phyloP scores from a whole-genome alignment of 176 grass and related monocot genomes.

The Coix lacrymajobi region DNA sequence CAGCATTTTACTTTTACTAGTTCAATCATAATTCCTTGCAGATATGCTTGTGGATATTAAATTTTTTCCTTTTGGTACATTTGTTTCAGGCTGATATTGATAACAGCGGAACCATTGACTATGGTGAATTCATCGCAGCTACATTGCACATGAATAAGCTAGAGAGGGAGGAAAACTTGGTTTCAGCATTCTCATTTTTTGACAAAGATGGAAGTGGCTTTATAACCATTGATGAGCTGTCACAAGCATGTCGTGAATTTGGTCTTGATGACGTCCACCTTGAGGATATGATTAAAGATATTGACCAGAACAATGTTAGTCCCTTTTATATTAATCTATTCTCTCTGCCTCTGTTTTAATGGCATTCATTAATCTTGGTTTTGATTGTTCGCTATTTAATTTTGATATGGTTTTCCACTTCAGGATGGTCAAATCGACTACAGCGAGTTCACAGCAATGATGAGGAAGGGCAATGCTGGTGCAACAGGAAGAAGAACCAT shows the following conservation, averaged over 20 bases:
- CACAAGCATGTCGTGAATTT: conserved; percentile 74
- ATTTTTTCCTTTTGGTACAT: conserved; percentile 9
- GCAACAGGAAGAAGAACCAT: conserved; percentile 68
- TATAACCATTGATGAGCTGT: conserved; percentile 93
- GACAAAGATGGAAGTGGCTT: conserved; percentile 96
- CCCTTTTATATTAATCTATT: neutral
- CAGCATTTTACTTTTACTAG: neutral
- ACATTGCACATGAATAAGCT: conserved; percentile 96
- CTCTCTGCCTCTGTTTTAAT: neutral
- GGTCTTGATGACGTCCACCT: conserved; percentile 85
- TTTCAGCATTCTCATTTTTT: conserved; percentile 87
- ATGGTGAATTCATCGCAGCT: conserved; percentile 92
- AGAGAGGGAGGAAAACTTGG: conserved; percentile 88
- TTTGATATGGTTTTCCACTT: conserved; percentile 20
- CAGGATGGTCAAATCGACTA: conserved; percentile 99
- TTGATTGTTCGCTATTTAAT: neutral
- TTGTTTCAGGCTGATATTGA: conserved; percentile 77
- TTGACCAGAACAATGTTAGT: conserved; percentile 87
- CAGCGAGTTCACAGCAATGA: conserved; percentile 82
- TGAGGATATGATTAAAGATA: conserved; percentile 93
- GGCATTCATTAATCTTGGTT: neutral
- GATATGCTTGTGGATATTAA: neutral
- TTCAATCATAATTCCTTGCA: neutral
- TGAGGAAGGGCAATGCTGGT: conserved; percentile 83
- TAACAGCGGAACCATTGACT: conserved; percentile 81